Base-by-base conservation (phyloP, 164 flowering plant species). In the Stephania yunnanensis region DNA sequence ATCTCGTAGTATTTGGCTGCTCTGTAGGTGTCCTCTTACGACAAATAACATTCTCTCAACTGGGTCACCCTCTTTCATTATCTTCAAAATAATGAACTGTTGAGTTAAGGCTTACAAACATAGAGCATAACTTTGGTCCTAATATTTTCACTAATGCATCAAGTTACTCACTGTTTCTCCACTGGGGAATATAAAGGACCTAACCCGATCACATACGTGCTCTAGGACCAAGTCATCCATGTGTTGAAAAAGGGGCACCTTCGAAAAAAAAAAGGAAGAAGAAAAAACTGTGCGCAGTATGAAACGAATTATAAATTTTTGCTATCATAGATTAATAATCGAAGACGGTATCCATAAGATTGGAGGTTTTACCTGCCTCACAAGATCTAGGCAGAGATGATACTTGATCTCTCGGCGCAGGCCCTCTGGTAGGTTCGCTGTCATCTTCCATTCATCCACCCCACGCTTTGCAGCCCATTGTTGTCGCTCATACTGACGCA, bases 381-480 rank as follows among this genome's bases (percentile, higher is more conserved):
- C 99, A 55, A 93, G 85, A 80, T 93, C 98, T 22, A 95, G 81
- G 76, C 99, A 95, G 30, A 95, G 91, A 78, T 95, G 95, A 77
- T 93, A 95, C 82, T 93, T 93, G 86, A 95, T 95, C 83, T 95
- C 98, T 80, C 97, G 82, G 68, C 99, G 76, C 0, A 93, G 95
- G n/a, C 99, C 97, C 80, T 91, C 97, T 0, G 98, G 99, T 20
- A 95, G 91, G 82, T 93, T 90, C 7, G 86, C 63, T 20, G 89
- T 87, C 95, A 95, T 92, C 79, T 91, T 82, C 66, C 87, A 87
- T 75, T 95, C 98, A 46, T 95, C 96, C 0, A 95, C 99, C 1
- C 99, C 99, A 0, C 98, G 91, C 94, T 87, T 95, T 0, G 99
- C 99, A 0, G 99, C 99, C 98, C 98, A 95, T 0, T 87, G 77